A percentile compares a stretch with the other conserved stretches of the same genome.
Evolutionary conservation across 78 protist species (phyloP).

Genomic region (Dictyostelium purpureum): DNA sequence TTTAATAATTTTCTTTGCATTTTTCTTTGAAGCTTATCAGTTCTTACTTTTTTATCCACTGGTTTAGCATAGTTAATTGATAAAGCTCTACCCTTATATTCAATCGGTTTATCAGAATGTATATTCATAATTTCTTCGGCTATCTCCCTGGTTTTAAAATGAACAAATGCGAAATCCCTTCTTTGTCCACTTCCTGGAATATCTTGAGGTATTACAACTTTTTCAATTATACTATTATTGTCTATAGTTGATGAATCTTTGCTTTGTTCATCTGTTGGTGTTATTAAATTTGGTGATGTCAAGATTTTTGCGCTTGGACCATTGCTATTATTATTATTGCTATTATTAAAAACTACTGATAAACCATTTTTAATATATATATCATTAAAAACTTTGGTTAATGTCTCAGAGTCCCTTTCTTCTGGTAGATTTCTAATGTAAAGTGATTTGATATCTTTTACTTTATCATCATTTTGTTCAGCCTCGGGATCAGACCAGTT

Average conservation of each 20-base stretch:
- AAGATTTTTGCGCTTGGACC: too few species aligned
- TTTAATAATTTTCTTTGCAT: background rate
- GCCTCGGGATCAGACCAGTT: slow-evolving; percentile 70
- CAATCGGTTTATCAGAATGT: background rate
- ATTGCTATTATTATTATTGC: too few species aligned
- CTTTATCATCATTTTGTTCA: background rate
- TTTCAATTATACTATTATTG: slow-evolving; percentile 25
- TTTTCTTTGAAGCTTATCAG: background rate
- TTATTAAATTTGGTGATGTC: too few species aligned
- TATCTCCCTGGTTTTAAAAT: slow-evolving; percentile 5
- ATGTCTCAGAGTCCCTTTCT: background rate
- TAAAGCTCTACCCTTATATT: background rate
- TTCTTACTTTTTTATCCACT: slow-evolving; percentile 34
- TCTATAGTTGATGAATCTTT: too few species aligned
- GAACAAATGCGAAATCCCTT: slow-evolving; percentile 72
- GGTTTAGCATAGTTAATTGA: slow-evolving; percentile 33
- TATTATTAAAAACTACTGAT: background rate
- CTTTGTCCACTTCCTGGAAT: background rate
- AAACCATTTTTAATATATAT: background rate
- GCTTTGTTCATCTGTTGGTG: too few species aligned
- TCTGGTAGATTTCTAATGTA: slow-evolving; percentile 51
- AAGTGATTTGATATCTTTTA: slow-evolving; percentile 30
- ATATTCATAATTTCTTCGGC: slow-evolving; percentile 19
- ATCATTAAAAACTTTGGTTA: background rate
- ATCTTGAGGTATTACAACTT: slow-evolving; percentile 27